Evolutionary conservation across 371 early-diverging fungal genomes (phyloP).

Genomic region (Apophysomyces elegans): DNA sequence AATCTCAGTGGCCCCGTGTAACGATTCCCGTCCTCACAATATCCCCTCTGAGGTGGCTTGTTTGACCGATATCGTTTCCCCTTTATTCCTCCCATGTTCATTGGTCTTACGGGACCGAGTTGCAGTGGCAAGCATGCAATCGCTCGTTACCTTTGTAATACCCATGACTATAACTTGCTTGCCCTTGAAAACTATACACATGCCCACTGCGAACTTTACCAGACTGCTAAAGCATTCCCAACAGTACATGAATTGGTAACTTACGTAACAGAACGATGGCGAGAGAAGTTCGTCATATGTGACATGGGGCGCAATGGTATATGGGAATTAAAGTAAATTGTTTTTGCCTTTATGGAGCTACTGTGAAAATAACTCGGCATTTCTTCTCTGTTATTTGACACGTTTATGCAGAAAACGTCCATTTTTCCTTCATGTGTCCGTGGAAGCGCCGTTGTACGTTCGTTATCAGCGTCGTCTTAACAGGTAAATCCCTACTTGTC

Average conservation of each 20-base stretch:
- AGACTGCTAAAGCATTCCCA: conserved; percentile 37
- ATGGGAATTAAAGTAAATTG: conserved; percentile 35
- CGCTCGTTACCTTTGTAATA: conserved; percentile 63
- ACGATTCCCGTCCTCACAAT: too few species aligned
- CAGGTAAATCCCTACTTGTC: conserved; percentile 27
- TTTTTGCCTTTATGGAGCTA: not conserved
- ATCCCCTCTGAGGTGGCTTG: conserved; percentile 3
- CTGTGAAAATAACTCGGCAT: not conserved
- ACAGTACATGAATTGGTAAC: conserved; percentile 55
- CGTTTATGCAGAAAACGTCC: conserved; percentile 73
- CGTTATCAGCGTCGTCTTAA: conserved; percentile 65
- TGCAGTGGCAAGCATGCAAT: conserved; percentile 79
- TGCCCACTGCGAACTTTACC: conserved; percentile 15
- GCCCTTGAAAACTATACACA: not conserved
- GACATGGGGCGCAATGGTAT: conserved; percentile 50
- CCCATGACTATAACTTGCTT: conserved; percentile 17
- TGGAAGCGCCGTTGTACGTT: conserved; percentile 78
- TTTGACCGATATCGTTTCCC: not conserved
- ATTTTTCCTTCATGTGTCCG: conserved; percentile 81
- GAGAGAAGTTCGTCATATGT: conserved; percentile 72
- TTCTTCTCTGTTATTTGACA: not conserved
- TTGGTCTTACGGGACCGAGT: conserved; percentile 74
- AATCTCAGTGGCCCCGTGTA: too few species aligned
- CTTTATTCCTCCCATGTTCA: conserved; percentile 60
- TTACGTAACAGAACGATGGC: conserved; percentile 73